phyloP scores from a whole-genome alignment of 345 rosid species.

The Brassica cretica region DNA sequence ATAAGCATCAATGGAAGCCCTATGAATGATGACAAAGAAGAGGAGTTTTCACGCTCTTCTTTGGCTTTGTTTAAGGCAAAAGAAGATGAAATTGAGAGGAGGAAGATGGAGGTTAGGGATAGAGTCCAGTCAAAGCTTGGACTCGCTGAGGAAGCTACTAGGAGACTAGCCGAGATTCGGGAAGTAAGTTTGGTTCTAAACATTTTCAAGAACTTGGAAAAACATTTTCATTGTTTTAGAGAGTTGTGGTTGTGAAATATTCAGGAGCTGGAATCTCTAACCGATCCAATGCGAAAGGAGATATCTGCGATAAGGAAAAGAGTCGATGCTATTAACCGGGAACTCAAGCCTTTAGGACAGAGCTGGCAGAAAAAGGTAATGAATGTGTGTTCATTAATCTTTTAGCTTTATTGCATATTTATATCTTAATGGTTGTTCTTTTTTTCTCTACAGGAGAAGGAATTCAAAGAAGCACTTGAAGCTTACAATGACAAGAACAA shows the following conservation, averaged over 20 bases:
- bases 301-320: slow-evolving; percentile 58
- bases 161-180: slow-evolving; percentile 75
- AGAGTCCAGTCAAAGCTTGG: slow-evolving; percentile 72
- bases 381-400: slow-evolving; percentile 1
- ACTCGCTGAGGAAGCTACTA: slow-evolving; percentile 70
- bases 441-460: slow-evolving; percentile 62
- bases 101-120: slow-evolving; percentile 69
- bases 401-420: neutral
- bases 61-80: slow-evolving; percentile 67
- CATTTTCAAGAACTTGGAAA: slow-evolving; percentile 26
- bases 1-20: slow-evolving; percentile 49
- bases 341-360: slow-evolving; percentile 65
- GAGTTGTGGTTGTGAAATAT: neutral
- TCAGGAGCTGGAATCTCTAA: slow-evolving; percentile 78
- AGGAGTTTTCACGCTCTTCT: slow-evolving; percentile 75
- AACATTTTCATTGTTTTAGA: neutral
- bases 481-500: slow-evolving; percentile 83
- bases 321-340: slow-evolving; percentile 61
- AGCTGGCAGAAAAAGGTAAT: slow-evolving; percentile 76
- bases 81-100: slow-evolving; percentile 95
- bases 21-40: slow-evolving; percentile 56
- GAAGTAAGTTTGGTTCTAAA: slow-evolving; percentile 54
- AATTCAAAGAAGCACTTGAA: slow-evolving; percentile 85
- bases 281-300: slow-evolving; percentile 75
- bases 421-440: neutral